Evolutionary conservation across 441 rosid genomes (phyloP).

Genomic region (Pelargonium citronellum): DNA sequence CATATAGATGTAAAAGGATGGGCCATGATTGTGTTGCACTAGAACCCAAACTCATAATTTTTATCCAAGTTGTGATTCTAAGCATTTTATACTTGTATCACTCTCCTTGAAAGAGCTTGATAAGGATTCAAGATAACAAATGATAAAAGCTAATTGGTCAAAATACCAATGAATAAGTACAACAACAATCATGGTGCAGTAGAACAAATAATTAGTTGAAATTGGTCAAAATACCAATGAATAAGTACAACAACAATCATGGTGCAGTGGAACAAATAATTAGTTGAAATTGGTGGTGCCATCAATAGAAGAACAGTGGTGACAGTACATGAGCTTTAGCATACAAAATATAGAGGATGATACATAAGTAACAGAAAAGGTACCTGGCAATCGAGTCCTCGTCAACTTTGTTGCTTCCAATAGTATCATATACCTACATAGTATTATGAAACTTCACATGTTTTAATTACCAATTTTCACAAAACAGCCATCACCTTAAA

Average conservation of each 20-base stretch:
- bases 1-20: not conserved
- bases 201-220: constrained; percentile 8
- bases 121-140: constrained; percentile 3
- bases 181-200: constrained; percentile 2
- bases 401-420: constrained; percentile 66
- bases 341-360: constrained; percentile 7
- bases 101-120: constrained; percentile 5
- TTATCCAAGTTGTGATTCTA: constrained; percentile 12
- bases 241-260: constrained; percentile 1
- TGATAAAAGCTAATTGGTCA: constrained; percentile 10
- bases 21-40: not conserved
- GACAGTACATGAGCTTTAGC: constrained; percentile 2
- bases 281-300: not conserved
- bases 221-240: constrained; percentile 1
- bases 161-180: not conserved
- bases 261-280: constrained; percentile 7
- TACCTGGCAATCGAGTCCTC: constrained; percentile 70
- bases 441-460: constrained; percentile 25
- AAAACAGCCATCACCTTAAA: constrained; percentile 12
- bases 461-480: constrained; percentile 23
- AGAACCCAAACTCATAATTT: not conserved
- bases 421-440: constrained; percentile 79
- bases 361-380: not conserved
- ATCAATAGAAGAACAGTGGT: not conserved
- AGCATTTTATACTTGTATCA: not conserved